Evolutionary conservation across 495 filamentous ascomycete genomes (phyloP), one percentile per base, ranked within the genome.

Genomic region (Thermothielavioides terrestris): DNA sequence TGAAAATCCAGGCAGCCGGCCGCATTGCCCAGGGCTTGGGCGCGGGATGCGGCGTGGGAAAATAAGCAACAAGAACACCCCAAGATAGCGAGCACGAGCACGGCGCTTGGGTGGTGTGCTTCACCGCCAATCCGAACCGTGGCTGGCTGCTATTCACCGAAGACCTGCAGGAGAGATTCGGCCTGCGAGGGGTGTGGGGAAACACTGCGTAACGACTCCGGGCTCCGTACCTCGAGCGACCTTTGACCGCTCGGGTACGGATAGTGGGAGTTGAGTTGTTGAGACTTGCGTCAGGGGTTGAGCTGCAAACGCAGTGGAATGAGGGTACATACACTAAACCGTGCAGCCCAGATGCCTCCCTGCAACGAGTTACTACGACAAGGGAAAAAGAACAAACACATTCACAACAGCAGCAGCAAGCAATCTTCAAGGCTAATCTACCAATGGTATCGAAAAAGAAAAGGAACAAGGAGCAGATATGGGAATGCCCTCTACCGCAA

Each of bases 401-500:
- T 4, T 37, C 10, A 11, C 21, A 38, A 38, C n/a, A n/a, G n/a
- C n/a, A n/a, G n/a, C n/a, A 21, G 1, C 36, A 38, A 37, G 20
- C 25, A 37, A 39, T 52, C 44, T 53, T 32, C 50, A 56, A n/a
- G n/a, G n/a, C n/a, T 56, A 45, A 46, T 56, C 53, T 59, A 56
- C 57, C 54, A 49, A 49, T 60, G 54, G 57, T 60, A 60, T 60
- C 54, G 54, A 54, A 52, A 53, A 54, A 20, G 41, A 38, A 53
- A 46, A 20, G 41, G 43, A 53, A 46, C 14, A 42, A 34, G 28
- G 21, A 47, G 30, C 23, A 25, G n/a, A 6, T 34, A 10, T 37
- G 43, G 36, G 21, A 22, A 45, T 22, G 36, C 42, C 42, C 36
- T 53, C 50, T 47, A 46, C 34, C 17, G 42, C 23, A 39, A 23